A percentile compares a stretch with the other conserved stretches of the same genome.
These are phyloP conservation scores for Helotiales sp. DNA, from an alignment of 2,329 filamentous ascomycete species.

Conservation along the genomic window DNA sequence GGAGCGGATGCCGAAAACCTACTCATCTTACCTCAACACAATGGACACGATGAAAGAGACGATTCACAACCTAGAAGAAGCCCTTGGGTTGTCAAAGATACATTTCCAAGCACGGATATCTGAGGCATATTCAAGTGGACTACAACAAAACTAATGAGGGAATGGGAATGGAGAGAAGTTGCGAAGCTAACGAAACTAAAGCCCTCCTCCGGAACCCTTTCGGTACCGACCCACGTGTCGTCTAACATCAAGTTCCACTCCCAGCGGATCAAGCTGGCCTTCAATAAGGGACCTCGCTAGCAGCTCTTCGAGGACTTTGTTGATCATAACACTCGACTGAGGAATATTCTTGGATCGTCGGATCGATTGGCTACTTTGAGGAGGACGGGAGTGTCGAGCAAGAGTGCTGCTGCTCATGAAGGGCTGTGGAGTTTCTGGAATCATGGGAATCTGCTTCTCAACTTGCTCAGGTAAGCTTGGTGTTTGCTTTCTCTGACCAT, in stretches of 20 bases:
- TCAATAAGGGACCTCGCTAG: constrained; percentile 21
- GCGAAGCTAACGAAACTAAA: background rate
- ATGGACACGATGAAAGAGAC: constrained; percentile 25
- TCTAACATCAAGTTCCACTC: constrained; percentile 14
- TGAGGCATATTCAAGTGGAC: constrained; percentile 19
- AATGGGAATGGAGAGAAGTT: no score
- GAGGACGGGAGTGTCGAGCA: background rate
- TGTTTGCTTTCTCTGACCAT: background rate
- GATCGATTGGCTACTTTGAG: constrained; percentile 21
- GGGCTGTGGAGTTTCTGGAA: constrained; percentile 26
- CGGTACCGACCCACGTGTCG: constrained; percentile 8
- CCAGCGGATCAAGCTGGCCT: constrained; percentile 24
- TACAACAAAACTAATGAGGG: no score
- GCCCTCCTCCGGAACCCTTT: background rate
- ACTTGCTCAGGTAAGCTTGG: constrained; percentile 20
- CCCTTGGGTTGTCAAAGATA: constrained; percentile 23
- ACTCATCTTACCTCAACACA: constrained; percentile 26
- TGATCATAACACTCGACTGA: constrained; percentile 16
- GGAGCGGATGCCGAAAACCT: constrained; percentile 27
- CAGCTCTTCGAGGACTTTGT: constrained; percentile 27
- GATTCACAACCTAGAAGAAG: constrained; percentile 19
- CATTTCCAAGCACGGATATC: constrained; percentile 24
- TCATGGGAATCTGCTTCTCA: constrained; percentile 22
- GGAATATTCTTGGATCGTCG: constrained; percentile 24
- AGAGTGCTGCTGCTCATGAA: constrained; percentile 8